Conservation (phyloP, 1,284 basidiomycete species). For the Microbotryum violaceum region DNA sequence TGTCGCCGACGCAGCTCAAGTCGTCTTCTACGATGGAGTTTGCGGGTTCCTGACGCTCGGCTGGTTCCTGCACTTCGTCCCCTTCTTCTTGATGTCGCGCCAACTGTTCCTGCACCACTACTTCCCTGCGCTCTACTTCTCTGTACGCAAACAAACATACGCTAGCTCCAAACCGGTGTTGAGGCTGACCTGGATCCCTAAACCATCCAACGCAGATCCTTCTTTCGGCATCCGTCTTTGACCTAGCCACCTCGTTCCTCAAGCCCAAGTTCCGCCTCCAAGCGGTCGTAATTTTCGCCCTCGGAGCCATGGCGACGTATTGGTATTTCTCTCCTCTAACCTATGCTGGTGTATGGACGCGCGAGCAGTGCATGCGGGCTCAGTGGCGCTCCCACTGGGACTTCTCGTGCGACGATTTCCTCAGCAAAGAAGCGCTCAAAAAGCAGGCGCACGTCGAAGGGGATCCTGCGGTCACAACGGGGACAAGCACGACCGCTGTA, state of each 20-base stretch:
- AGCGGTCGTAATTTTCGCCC: slow-evolving; percentile 56
- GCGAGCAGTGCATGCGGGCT: slow-evolving; percentile 62
- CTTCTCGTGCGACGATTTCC: slow-evolving; percentile 67
- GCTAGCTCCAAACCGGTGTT: neutral
- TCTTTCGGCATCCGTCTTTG: slow-evolving; percentile 69
- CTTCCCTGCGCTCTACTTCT: slow-evolving; percentile 90
- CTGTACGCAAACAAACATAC: slow-evolving; percentile 37
- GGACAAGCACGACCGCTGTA: neutral
- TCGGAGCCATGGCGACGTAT: slow-evolving; percentile 72
- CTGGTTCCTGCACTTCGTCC: slow-evolving; percentile 89
- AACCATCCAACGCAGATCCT: slow-evolving; percentile 49
- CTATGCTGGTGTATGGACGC: slow-evolving; percentile 86
- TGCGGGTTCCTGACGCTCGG: slow-evolving; percentile 88
- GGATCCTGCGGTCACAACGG: neutral
- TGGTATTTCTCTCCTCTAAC: slow-evolving; percentile 70
- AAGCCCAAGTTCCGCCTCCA: slow-evolving; percentile 69
- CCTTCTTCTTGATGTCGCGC: slow-evolving; percentile 92
- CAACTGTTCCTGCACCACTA: slow-evolving; percentile 97
- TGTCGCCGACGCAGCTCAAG: slow-evolving; percentile 53
- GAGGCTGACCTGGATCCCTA: neutral
- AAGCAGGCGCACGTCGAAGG: neutral
- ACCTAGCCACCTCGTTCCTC: slow-evolving; percentile 70
- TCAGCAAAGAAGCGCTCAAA: neutral
- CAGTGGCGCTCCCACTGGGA: slow-evolving; percentile 92
- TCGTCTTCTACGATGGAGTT: slow-evolving; percentile 83